phyloP scores from a whole-genome alignment of 805 yeast species.

The Lipomyces japonicus region DNA sequence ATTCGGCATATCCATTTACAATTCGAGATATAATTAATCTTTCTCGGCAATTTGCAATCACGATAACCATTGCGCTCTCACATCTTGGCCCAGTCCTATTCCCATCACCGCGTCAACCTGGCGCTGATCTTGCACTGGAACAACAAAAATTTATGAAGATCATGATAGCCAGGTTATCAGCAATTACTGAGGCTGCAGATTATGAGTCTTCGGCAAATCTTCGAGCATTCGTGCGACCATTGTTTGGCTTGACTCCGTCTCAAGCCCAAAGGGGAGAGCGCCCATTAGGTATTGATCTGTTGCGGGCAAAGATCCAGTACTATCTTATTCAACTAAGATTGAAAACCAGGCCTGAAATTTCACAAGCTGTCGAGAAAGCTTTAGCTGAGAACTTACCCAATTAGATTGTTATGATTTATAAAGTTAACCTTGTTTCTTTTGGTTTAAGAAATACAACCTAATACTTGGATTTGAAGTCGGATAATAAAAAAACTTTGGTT shows the following conservation, averaged over 20 bases:
- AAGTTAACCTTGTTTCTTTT: too few relatives aligned
- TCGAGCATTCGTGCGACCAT: conserved; percentile 15
- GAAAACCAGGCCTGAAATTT: conserved; percentile 8
- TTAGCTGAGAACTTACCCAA: background rate
- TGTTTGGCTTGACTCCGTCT: conserved; percentile 14
- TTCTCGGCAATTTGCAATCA: conserved; percentile 24
- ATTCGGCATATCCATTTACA: conserved; percentile 25
- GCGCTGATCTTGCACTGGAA: conserved; percentile 4
- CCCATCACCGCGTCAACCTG: conserved; percentile 3
- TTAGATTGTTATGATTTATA: too few relatives aligned
- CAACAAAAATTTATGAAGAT: conserved; percentile 9
- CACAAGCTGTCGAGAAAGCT: conserved; percentile 8
- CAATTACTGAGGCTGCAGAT: conserved; percentile 10
- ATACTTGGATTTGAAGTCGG: conserved; percentile 5
- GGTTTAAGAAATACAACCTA: conserved; percentile 10
- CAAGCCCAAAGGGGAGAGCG: too few relatives aligned
- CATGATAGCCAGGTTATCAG: conserved; percentile 3
- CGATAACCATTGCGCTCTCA: conserved; percentile 28
- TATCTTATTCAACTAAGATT: conserved; percentile 11
- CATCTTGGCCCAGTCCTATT: conserved; percentile 29
- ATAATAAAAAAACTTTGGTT: conserved; percentile 14
- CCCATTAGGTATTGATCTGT: conserved; percentile 12
- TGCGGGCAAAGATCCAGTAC: conserved; percentile 26
- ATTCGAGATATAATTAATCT: conserved; percentile 25
- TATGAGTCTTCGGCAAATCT: conserved; percentile 5